These are phyloP conservation scores for Bipolaris cookei DNA, from an alignment of 2,329 filamentous ascomycete species.

Conservation along the genomic window DNA sequence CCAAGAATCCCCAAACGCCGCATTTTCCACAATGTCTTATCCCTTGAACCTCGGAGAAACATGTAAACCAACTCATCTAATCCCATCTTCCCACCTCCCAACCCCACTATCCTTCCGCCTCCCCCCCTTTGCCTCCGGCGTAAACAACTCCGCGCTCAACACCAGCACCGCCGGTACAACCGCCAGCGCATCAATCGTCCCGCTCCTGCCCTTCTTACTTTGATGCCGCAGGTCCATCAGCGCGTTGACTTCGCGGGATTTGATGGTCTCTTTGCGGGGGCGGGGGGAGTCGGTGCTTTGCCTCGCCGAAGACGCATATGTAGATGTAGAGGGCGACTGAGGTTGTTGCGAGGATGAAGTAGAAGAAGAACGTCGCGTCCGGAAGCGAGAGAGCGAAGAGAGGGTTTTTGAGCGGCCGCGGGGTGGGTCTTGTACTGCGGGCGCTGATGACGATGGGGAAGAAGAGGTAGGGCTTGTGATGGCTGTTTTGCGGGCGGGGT, in stretches of 20 bases:
- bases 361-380: conserved; percentile 29
- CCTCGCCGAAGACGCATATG: no score
- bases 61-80: no score
- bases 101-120: conserved; percentile 26
- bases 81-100: conserved; percentile 37
- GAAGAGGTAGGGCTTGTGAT: neutral
- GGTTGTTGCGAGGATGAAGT: conserved; percentile 13
- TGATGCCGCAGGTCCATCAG: conserved; percentile 35
- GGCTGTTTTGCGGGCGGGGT: conserved; percentile 3
- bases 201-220: conserved; percentile 25
- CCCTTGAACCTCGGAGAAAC: no score
- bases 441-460: neutral
- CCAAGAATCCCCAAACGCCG: no score
- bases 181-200: conserved; percentile 44
- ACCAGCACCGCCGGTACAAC: conserved; percentile 46
- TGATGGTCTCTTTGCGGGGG: conserved; percentile 29
- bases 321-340: no score
- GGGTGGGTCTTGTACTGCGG: neutral
- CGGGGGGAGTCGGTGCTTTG: conserved; percentile 27
- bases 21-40: no score
- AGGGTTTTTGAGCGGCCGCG: conserved; percentile 32
- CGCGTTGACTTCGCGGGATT: conserved; percentile 29
- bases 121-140: conserved; percentile 27
- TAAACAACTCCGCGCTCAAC: conserved; percentile 46
- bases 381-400: conserved; percentile 35